A percentile compares a stretch with the other conserved stretches of the same genome.
Conservation (phyloP, 129 eudicot genomes). For the Kitagawia praeruptora region DNA sequence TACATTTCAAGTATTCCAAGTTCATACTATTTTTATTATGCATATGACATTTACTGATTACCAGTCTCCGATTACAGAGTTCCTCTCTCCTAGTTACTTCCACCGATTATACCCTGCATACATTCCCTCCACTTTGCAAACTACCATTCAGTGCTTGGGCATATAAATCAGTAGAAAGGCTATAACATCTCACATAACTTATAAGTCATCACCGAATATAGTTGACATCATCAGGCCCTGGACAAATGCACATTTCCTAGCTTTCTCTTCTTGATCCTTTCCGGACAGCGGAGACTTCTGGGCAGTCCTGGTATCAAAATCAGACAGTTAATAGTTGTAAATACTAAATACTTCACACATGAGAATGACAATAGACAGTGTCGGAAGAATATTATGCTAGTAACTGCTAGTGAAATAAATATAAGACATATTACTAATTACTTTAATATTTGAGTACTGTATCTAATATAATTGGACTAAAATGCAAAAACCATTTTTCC, state of each 20-base stretch:
- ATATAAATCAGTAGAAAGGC: neutral
- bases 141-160: neutral
- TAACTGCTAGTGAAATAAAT: neutral
- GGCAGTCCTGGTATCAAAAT: conserved; percentile 21
- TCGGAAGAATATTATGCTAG: neutral
- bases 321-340: neutral
- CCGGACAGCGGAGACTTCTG: conserved; percentile 39
- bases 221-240: conserved; percentile 76
- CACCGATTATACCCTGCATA: neutral
- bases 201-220: conserved; percentile 57
- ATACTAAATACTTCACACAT: neutral
- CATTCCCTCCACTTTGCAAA: neutral
- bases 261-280: conserved; percentile 80
- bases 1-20: neutral
- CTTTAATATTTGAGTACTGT: neutral
- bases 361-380: neutral
- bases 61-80: neutral
- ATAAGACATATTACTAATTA: neutral
- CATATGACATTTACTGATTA: neutral
- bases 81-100: conserved; percentile 6
- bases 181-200: conserved; percentile 16
- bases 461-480: neutral
- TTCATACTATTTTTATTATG: neutral
- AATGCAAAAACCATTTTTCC: neutral
- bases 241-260: conserved; percentile 66